Evolutionary conservation across 345 rosid species (phyloP).

Genomic region (Erysimum cheiranthoides): DNA sequence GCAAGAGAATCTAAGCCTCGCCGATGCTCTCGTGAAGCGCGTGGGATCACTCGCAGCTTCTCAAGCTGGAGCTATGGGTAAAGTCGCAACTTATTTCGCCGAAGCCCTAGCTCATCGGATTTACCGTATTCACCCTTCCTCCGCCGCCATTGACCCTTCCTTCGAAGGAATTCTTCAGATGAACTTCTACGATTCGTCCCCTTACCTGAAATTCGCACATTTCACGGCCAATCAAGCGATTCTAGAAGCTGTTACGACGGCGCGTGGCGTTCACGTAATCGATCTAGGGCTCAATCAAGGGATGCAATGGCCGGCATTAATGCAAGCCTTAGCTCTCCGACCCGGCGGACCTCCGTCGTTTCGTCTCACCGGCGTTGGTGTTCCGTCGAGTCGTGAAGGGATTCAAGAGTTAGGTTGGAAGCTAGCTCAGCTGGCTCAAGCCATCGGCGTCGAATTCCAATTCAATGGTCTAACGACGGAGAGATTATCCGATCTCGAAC

Average conservation of each 20-base stretch:
- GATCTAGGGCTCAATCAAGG: constrained; percentile 86
- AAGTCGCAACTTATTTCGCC: constrained; percentile 78
- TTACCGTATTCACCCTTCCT: constrained; percentile 26
- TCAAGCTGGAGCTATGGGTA: constrained; percentile 60
- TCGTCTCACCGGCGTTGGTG: constrained; percentile 76
- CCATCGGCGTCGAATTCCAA: constrained; percentile 67
- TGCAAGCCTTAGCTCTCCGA: constrained; percentile 86
- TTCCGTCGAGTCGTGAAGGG: constrained; percentile 48
- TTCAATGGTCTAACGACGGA: constrained; percentile 62
- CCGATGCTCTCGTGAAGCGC: constrained; percentile 65
- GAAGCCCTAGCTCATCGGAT: constrained; percentile 69
- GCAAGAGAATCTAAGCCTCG: constrained; percentile 61
- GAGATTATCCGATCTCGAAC: constrained; percentile 70
- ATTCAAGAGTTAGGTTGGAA: constrained; percentile 68
- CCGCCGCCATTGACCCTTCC: constrained; percentile 35
- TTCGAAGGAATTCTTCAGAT: constrained; percentile 64
- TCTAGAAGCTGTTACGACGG: constrained; percentile 70
- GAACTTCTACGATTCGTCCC: constrained; percentile 84
- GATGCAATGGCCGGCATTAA: constrained; percentile 89
- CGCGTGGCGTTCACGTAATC: constrained; percentile 77
- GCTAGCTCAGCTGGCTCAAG: constrained; percentile 72
- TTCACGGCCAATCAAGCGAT: constrained; percentile 96
- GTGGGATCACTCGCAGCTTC: constrained; percentile 58
- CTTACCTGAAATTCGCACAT: constrained; percentile 89
- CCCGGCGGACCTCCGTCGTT: constrained; percentile 78